Percentiles rank a stretch among this genome's conserved stretches.
Conservation (phyloP, 2,329 filamentous ascomycete genomes). For the Pleoardoris graminearum region DNA sequence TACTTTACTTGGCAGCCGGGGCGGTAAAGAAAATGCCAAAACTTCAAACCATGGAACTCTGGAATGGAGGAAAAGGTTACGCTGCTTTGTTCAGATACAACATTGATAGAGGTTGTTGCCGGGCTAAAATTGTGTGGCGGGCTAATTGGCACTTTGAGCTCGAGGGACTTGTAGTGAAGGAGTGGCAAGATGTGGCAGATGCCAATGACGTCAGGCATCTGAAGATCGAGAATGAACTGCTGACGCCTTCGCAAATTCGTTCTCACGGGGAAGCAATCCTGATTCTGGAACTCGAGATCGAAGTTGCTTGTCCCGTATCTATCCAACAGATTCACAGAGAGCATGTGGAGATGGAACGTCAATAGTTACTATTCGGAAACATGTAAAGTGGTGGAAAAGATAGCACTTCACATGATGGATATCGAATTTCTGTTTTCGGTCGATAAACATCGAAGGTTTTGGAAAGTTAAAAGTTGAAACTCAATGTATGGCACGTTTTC, state of each 20-base stretch:
- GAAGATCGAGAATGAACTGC: slow-evolving; percentile 1
- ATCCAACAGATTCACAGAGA: slow-evolving; percentile 18
- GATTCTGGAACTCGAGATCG: slow-evolving; percentile 15
- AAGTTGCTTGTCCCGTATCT: slow-evolving; percentile 18
- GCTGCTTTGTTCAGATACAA: slow-evolving; percentile 14
- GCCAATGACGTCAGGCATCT: slow-evolving; percentile 4
- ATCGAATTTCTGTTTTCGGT: no score
- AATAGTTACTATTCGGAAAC: not conserved
- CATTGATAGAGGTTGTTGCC: not conserved
- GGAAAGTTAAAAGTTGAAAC: no score
- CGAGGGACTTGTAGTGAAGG: no score
- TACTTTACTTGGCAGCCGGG: slow-evolving; percentile 4
- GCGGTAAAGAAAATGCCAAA: slow-evolving; percentile 12
- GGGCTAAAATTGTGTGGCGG: slow-evolving; percentile 1
- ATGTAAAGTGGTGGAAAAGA: no score
- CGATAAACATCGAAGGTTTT: no score
- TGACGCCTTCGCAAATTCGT: slow-evolving; percentile 5
- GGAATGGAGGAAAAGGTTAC: slow-evolving; percentile 10
- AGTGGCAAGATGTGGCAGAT: slow-evolving; percentile 8
- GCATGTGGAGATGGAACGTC: slow-evolving; percentile 8
- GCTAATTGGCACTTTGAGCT: slow-evolving; percentile 4
- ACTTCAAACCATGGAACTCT: slow-evolving; percentile 12
- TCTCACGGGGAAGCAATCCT: slow-evolving; percentile 18
- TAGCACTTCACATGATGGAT: no score
- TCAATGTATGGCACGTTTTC: no score